These are phyloP conservation scores for Rhizophlyctis rosea DNA, from an alignment of 192 early-diverging fungal genomes.

Conservation along the genomic window DNA sequence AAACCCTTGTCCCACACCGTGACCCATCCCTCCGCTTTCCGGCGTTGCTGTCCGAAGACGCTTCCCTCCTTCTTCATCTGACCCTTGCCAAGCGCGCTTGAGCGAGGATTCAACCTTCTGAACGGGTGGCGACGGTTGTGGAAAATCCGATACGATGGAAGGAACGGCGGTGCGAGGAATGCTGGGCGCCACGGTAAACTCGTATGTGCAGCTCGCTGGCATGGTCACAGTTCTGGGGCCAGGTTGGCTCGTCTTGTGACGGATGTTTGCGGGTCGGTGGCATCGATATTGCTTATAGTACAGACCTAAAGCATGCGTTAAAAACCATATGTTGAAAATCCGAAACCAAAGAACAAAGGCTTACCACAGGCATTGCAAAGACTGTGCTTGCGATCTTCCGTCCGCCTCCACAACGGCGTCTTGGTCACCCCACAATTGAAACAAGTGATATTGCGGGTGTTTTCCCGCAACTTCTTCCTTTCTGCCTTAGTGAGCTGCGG, in stretches of 20 bases:
- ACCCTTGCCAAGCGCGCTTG: not conserved
- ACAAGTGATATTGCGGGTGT: constrained; percentile 50
- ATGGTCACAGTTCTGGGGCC: not conserved
- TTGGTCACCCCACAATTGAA: constrained; percentile 73
- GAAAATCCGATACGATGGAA: not conserved
- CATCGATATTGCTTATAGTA: constrained; percentile 48
- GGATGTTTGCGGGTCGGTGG: constrained; percentile 38
- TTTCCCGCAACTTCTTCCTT: constrained; percentile 42
- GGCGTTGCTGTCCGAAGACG: not conserved
- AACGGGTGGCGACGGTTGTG: not conserved
- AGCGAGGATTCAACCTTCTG: constrained; percentile 6
- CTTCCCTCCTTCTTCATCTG: not conserved
- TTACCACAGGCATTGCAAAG: constrained; percentile 89
- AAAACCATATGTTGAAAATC: not conserved
- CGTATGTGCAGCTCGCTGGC: not conserved
- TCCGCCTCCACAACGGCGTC: constrained; percentile 79
- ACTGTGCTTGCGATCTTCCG: constrained; percentile 69
- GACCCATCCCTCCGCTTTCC: not conserved
- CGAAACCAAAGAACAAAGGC: constrained; percentile 38
- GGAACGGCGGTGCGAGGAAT: not conserved
- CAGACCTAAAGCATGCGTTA: constrained; percentile 23
- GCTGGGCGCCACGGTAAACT: not conserved
- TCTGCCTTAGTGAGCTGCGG: constrained; percentile 36
- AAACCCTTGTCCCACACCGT: not conserved
- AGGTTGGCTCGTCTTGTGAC: not conserved